Evolutionary conservation across 2,329 filamentous ascomycete genomes (phyloP).

Genomic region (Aspergillus aculeatinus): DNA sequence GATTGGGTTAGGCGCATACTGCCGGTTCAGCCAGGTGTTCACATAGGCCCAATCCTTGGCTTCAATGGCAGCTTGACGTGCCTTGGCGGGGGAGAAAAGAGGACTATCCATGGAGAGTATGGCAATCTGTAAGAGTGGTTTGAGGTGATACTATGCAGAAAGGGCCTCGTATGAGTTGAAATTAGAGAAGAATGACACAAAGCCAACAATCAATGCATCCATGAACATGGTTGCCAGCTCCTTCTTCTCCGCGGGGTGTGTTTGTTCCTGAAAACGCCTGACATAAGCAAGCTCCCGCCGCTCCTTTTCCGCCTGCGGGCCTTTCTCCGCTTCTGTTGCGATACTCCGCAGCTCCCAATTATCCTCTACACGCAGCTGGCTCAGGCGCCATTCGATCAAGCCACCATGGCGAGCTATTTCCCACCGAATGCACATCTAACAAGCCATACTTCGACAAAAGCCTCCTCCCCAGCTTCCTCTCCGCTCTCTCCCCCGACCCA

Average conservation of each 20-base stretch:
- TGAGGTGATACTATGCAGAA: neutral
- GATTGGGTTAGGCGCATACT: slow-evolving; percentile 62
- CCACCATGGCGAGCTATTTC: slow-evolving; percentile 39
- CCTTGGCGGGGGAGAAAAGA: slow-evolving; percentile 62
- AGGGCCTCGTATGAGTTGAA: neutral
- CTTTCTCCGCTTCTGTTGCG: slow-evolving; percentile 17
- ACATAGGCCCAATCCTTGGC: slow-evolving; percentile 91
- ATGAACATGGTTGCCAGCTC: too few species aligned
- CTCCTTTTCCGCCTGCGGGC: neutral
- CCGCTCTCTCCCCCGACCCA: slow-evolving; percentile 32
- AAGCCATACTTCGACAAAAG: slow-evolving; percentile 24
- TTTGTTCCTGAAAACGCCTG: neutral
- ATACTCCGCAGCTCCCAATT: slow-evolving; percentile 22
- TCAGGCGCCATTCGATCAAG: slow-evolving; percentile 4
- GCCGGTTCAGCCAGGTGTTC: slow-evolving; percentile 75
- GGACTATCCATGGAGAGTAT: slow-evolving; percentile 35
- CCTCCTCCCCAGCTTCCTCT: slow-evolving; percentile 26
- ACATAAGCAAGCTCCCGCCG: neutral
- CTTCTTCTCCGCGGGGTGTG: neutral
- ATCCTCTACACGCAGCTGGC: neutral
- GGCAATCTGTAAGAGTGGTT: slow-evolving; percentile 2
- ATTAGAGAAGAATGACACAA: too few species aligned
- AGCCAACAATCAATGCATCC: too few species aligned
- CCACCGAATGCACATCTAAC: slow-evolving; percentile 20
- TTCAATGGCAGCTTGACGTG: slow-evolving; percentile 73